These are phyloP conservation scores for Penicillium verhagenii DNA, from an alignment of 495 filamentous ascomycete species.

Conservation along the genomic window DNA sequence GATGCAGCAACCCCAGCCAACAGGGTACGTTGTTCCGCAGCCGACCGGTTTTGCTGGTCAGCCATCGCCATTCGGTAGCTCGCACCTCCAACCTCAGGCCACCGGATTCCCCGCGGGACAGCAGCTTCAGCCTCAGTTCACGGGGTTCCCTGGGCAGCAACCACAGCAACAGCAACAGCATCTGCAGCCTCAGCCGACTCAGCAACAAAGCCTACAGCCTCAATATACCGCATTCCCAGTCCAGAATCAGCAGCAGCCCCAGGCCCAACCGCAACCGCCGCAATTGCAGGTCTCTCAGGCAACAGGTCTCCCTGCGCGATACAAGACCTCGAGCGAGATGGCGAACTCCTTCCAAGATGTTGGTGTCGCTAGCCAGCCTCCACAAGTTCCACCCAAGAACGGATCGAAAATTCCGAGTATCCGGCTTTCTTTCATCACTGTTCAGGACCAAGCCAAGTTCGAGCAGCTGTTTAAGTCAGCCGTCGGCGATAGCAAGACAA, in stretches of 20 bases:
- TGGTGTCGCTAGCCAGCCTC: conserved; percentile 31
- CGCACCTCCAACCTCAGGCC: conserved; percentile 53
- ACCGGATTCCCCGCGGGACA: conserved; percentile 60
- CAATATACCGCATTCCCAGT: conserved; percentile 43
- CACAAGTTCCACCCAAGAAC: conserved; percentile 55
- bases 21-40: conserved; percentile 51
- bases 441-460: conserved; percentile 93
- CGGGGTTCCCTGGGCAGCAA: conserved; percentile 52
- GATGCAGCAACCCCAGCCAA: conserved; percentile 56
- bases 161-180: conserved; percentile 48
- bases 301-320: conserved; percentile 41
- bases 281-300: conserved; percentile 49
- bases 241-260: conserved; percentile 31
- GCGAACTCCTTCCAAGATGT: conserved; percentile 74
- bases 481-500: conserved; percentile 78
- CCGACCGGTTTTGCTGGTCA: conserved; percentile 51
- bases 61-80: conserved; percentile 30
- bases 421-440: conserved; percentile 91
- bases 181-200: conserved; percentile 20
- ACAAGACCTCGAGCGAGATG: conserved; percentile 78
- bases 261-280: conserved; percentile 30
- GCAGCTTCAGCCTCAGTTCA: conserved; percentile 61
- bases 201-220: conserved; percentile 24
- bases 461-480: conserved; percentile 98
- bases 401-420: conserved; percentile 87